Evolutionary conservation across 2,329 filamentous ascomycete genomes (phyloP).

Genomic region (Aspergillus aculeatus): DNA sequence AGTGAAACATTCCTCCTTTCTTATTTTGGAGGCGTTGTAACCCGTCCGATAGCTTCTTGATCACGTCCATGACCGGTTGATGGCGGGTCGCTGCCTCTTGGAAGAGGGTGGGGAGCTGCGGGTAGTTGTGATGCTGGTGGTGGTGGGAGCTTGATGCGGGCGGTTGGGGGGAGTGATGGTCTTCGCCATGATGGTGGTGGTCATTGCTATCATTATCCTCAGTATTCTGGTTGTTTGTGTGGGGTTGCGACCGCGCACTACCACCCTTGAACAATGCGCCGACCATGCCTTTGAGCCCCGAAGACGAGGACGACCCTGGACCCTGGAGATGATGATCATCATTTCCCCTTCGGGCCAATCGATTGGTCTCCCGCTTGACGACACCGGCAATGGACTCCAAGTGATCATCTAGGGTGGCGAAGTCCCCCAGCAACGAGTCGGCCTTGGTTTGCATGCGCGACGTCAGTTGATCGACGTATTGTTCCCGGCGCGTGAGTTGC

Average conservation of each 20-base stretch:
- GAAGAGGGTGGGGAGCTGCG: conserved; percentile 19
- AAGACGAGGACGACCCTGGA: neutral
- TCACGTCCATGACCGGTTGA: conserved; percentile 28
- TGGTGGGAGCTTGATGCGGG: too few relatives aligned
- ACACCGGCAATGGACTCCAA: conserved; percentile 36
- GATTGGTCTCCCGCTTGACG: conserved; percentile 23
- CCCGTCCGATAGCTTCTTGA: conserved; percentile 26
- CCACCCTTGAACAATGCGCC: neutral
- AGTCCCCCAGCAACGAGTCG: conserved; percentile 29
- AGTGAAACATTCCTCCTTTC: neutral
- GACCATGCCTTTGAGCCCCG: neutral
- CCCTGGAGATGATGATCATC: neutral
- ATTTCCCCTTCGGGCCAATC: neutral
- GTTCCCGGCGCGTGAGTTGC: conserved; percentile 31
- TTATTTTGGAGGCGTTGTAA: conserved; percentile 22
- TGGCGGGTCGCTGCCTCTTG: conserved; percentile 28
- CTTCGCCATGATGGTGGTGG: neutral
- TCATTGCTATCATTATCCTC: neutral
- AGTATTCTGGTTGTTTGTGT: neutral
- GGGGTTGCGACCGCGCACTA: neutral
- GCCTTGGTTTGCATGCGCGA: conserved; percentile 34
- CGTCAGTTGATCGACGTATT: conserved; percentile 35
- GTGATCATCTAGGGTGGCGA: conserved; percentile 35
- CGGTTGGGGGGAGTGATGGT: neutral
- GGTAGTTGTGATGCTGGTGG: neutral